Conservation (phyloP, 495 filamentous ascomycete genomes). For the Aspergillus leporis region DNA sequence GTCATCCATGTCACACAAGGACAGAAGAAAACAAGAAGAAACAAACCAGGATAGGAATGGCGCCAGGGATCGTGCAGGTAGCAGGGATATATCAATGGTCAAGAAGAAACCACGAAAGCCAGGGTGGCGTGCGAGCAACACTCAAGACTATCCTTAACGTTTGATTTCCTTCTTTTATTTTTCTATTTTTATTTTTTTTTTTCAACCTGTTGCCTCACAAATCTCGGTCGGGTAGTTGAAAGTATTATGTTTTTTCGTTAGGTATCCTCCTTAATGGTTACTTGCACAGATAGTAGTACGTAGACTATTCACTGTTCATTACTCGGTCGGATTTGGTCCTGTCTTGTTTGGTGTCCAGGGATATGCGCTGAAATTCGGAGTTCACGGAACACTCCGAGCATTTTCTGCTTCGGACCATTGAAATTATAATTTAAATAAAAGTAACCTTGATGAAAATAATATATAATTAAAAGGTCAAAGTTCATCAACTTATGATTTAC, state of each 20-base stretch:
- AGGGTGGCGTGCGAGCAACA: conserved; percentile 27
- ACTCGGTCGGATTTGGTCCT: not conserved
- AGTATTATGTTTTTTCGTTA: too few relatives aligned
- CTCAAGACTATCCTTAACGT: not conserved
- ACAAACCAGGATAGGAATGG: conserved; percentile 17
- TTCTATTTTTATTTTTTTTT: not conserved
- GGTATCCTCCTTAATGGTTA: not conserved
- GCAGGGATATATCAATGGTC: conserved; percentile 34
- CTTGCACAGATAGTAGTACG: too few relatives aligned
- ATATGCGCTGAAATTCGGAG: not conserved
- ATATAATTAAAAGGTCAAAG: too few relatives aligned
- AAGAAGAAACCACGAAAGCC: conserved; percentile 43
- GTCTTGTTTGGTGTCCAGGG: not conserved
- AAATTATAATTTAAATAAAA: not conserved
- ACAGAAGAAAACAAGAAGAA: conserved; percentile 17
- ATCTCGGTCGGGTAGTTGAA: too few relatives aligned
- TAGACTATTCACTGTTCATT: not conserved
- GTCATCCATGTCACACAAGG: conserved; percentile 31
- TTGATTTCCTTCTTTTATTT: not conserved
- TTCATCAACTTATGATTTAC: not conserved
- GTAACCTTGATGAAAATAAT: not conserved
- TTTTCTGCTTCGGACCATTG: not conserved
- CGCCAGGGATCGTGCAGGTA: conserved; percentile 27
- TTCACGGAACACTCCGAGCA: not conserved
- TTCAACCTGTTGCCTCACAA: too few relatives aligned